Base-by-base conservation (phyloP, 192 early-diverging fungal genomes). In the Linnemannia schmuckeri region DNA sequence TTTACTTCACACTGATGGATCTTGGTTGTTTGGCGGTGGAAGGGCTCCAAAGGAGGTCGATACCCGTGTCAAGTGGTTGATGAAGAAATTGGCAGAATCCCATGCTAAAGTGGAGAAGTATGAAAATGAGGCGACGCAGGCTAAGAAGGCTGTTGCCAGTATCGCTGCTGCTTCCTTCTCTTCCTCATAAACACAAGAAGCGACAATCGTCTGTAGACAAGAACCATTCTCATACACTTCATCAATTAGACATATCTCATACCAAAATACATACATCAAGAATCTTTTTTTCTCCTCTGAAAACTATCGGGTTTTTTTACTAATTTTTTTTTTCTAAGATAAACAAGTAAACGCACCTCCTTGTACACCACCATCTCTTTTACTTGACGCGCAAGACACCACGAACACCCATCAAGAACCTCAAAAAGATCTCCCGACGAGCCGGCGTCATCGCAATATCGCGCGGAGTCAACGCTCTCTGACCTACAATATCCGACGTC, bases 371-470 rank as follows among this genome's bases (percentile, higher is more conserved):
- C 9, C 22, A 20, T 73, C 52, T 75, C 12, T 5, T 71, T 86
- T 89, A 94, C 88, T 93, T 92, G 12, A 93, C 88, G 35, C 94
- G 88, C 72, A 95, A 88, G 35, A 95, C 91, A 66, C 93, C 94
- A 63, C 94, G 88, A 4, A 92, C 93, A 75, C 93, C 89, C 92
- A 94, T 91, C 70, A 95, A 80, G 73, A 94, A 92, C 46, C 82
- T 61, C 61, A 91, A 80, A 49, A 95, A 87, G 27, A 78, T 69
- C 30, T 87, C 85, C 10, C 80, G 37, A 18, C 79, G 66, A 6
- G 72, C 76, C 3, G 76, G 35, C 1, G 85, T 87, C 85, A 87
- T 87, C 6, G 79, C 80, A 42, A 87, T 85, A 49, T 94, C 90
- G 41, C 88, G 78, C 33, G 90, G 91, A n/a, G 74, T 70, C 40